These are phyloP conservation scores for Hygrophorus russula DNA, from an alignment of 768 basidiomycete genomes.

Conservation along the genomic window DNA sequence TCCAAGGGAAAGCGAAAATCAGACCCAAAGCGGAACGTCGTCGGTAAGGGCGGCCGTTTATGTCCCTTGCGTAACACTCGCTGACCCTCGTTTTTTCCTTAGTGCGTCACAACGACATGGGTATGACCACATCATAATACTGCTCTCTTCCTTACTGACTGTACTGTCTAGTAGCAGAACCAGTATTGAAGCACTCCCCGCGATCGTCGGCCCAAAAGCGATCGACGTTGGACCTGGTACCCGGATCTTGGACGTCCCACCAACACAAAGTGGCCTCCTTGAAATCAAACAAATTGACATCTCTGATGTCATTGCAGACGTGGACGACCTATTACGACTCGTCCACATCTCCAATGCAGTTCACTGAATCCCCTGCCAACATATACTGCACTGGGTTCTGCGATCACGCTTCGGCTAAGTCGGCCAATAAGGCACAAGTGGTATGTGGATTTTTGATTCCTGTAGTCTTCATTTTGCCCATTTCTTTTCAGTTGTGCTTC, in stretches of 20 bases:
- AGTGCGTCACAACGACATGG: constrained; percentile 7
- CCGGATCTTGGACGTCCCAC: neutral
- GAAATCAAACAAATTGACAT: neutral
- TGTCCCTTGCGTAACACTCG: constrained; percentile 4
- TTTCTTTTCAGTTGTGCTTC: constrained; percentile 19
- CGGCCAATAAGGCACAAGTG: constrained; percentile 14
- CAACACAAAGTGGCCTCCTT: constrained; percentile 1
- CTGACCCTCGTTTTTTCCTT: neutral
- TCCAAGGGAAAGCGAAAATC: constrained; percentile 29
- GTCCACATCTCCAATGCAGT: neutral
- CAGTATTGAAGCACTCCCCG: too few relatives aligned
- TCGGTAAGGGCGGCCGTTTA: constrained; percentile 15
- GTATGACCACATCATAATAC: neutral
- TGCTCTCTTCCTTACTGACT: too few relatives aligned
- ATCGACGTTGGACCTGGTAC: neutral
- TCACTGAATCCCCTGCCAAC: constrained; percentile 20
- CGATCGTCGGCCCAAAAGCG: too few relatives aligned
- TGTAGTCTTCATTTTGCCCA: neutral
- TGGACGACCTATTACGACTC: neutral
- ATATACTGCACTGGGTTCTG: constrained; percentile 24
- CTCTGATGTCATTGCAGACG: neutral
- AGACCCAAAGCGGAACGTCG: constrained; percentile 19
- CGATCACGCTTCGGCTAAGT: constrained; percentile 6
- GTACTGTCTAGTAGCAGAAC: too few relatives aligned
- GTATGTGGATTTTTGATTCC: constrained; percentile 11